Conservation (phyloP, 129 eudicot species). For the Flaveria trinervia region DNA sequence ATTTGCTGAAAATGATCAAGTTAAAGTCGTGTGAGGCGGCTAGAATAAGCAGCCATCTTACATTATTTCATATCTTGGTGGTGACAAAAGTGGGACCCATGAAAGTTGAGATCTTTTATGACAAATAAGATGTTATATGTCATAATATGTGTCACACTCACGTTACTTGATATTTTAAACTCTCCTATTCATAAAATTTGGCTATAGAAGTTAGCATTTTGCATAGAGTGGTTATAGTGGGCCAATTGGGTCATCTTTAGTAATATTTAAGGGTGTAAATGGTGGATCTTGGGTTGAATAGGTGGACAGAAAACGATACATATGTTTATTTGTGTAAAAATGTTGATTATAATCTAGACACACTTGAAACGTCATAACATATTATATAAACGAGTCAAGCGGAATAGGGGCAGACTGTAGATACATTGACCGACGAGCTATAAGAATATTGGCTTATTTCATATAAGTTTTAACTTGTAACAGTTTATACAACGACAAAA, state of each 20-base stretch:
- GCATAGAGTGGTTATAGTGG: background rate
- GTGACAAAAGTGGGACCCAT: conserved; percentile 33
- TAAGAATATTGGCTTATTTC: no score
- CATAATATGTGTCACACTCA: background rate
- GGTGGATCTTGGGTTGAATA: no score
- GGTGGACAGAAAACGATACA: no score
- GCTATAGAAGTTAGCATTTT: background rate
- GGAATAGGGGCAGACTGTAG: no score
- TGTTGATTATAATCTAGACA: no score
- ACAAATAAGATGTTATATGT: background rate
- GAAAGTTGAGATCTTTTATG: background rate
- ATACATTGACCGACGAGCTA: no score
- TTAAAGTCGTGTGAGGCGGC: conserved; percentile 34
- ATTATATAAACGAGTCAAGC: no score
- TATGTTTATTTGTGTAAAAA: no score
- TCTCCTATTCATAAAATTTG: background rate
- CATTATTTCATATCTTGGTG: conserved; percentile 12
- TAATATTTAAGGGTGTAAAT: background rate
- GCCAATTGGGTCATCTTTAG: background rate
- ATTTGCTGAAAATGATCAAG: background rate
- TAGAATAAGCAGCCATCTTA: conserved; percentile 13
- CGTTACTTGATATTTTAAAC: background rate
- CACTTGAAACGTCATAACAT: no score
- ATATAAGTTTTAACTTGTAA: no score
- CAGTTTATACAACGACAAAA: no score